Percentiles rank a stretch among this genome's conserved stretches.
phyloP scores from a whole-genome alignment of 2,329 filamentous ascomycete genomes.

The Chaetothyriales sp. region DNA sequence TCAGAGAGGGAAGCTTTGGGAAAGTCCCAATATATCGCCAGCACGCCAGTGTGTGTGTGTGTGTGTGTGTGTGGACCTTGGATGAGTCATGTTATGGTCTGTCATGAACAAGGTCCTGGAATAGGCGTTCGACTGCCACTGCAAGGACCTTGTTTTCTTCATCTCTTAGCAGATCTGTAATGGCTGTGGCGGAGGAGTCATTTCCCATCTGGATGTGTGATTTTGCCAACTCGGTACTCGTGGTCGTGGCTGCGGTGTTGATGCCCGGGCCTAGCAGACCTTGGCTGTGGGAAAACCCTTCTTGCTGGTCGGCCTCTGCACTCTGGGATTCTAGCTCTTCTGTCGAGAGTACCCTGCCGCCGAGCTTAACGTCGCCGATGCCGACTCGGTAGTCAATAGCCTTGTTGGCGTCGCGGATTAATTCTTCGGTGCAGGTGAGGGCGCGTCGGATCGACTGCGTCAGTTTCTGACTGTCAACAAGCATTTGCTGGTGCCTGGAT shows the following conservation, averaged over 20 bases:
- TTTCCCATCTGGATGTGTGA: background rate
- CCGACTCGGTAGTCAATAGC: conserved; percentile 71
- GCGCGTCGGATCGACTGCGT: conserved; percentile 88
- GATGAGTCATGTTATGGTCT: background rate
- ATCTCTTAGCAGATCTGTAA: background rate
- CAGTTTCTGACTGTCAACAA: conserved; percentile 84
- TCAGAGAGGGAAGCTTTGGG: no score
- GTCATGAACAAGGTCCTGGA: background rate
- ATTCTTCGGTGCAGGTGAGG: conserved; percentile 71
- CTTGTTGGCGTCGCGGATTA: conserved; percentile 78
- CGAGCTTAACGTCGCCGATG: conserved; percentile 64
- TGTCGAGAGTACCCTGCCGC: conserved; percentile 58
- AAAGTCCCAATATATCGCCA: background rate
- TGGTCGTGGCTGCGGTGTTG: conserved; percentile 3
- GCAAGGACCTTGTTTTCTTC: background rate
- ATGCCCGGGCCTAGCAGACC: conserved; percentile 14
- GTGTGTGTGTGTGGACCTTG: background rate
- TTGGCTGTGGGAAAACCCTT: conserved; percentile 6
- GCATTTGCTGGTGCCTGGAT: conserved; percentile 71
- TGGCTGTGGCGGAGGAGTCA: background rate
- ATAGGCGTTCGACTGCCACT: background rate
- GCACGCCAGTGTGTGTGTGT: no score
- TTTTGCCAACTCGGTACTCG: background rate
- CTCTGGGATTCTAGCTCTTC: conserved; percentile 39
- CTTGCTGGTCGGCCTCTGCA: conserved; percentile 4